Conservation (phyloP, 2,329 filamentous ascomycete species). For the Fusarium pseudograminearum region DNA sequence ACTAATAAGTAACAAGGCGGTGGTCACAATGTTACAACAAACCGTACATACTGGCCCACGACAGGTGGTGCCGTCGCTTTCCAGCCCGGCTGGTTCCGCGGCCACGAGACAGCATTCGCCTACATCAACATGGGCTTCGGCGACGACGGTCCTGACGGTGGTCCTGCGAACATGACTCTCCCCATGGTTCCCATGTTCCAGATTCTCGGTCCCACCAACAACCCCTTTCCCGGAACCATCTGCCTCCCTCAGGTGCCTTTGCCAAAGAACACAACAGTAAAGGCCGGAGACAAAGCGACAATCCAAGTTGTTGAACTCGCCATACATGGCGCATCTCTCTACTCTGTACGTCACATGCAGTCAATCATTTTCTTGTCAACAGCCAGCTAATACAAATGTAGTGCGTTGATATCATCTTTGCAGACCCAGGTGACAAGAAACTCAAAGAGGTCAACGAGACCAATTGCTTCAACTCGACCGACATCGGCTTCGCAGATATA, state of each 20-base stretch:
- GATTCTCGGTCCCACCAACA: slow-evolving; percentile 82
- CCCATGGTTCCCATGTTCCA: slow-evolving; percentile 85
- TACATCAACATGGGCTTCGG: slow-evolving; percentile 94
- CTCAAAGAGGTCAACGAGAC: slow-evolving; percentile 79
- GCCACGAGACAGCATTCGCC: slow-evolving; percentile 83
- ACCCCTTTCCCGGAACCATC: slow-evolving; percentile 87
- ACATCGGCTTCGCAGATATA: slow-evolving; percentile 80
- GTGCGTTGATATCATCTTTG: slow-evolving; percentile 96
- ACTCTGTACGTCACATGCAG: slow-evolving; percentile 70
- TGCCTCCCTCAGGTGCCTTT: slow-evolving; percentile 92
- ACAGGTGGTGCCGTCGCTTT: slow-evolving; percentile 87
- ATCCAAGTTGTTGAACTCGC: slow-evolving; percentile 90
- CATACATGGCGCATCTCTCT: slow-evolving; percentile 84
- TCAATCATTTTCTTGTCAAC: not conserved
- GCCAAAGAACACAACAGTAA: slow-evolving; percentile 76
- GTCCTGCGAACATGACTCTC: slow-evolving; percentile 88
- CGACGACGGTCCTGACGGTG: slow-evolving; percentile 69
- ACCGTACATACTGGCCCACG: slow-evolving; percentile 93
- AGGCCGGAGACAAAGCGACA: slow-evolving; percentile 87
- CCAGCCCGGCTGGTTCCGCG: slow-evolving; percentile 96
- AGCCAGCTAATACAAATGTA: slow-evolving; percentile 53
- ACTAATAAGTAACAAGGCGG: slow-evolving; percentile 71
- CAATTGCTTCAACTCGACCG: slow-evolving; percentile 90
- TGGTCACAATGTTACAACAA: slow-evolving; percentile 79
- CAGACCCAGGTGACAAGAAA: slow-evolving; percentile 75